phyloP scores from a whole-genome alignment of 2,329 filamentous ascomycete species.

The Colletotrichum scovillei region DNA sequence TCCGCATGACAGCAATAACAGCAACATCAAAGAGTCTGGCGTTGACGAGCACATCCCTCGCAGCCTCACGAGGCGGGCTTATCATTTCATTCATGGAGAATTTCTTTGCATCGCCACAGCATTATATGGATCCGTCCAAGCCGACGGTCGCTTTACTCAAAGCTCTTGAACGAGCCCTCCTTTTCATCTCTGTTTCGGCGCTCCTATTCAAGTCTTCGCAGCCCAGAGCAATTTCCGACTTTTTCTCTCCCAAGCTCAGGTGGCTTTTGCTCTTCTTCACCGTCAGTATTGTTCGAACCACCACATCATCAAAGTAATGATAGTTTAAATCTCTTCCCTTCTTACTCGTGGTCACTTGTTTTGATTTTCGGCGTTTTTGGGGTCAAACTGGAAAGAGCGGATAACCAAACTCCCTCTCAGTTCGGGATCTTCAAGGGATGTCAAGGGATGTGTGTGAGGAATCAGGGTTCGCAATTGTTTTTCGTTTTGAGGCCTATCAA shows the following conservation, averaged over 20 bases:
- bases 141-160: neutral
- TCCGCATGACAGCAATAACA: neutral
- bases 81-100: neutral
- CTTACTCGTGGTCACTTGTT: neutral
- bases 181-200: neutral
- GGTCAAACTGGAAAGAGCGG: conserved; percentile 10
- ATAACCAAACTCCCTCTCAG: neutral
- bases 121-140: neutral
- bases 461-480: neutral
- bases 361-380: conserved; percentile 3
- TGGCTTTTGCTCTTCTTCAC: conserved; percentile 18
- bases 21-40: conserved; percentile 1
- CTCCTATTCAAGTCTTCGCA: neutral
- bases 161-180: neutral
- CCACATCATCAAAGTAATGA: conserved; percentile 30
- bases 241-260: neutral
- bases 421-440: neutral
- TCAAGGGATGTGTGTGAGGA: neutral
- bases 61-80: neutral
- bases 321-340: conserved; percentile 11
- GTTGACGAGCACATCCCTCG: neutral
- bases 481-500: neutral
- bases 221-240: neutral
- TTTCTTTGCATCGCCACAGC: neutral
- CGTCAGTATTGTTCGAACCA: conserved; percentile 30